Percentiles rank a stretch among this genome's conserved stretches.
Conservation (phyloP, 208 protist genomes). For the Angomonas deanei region DNA sequence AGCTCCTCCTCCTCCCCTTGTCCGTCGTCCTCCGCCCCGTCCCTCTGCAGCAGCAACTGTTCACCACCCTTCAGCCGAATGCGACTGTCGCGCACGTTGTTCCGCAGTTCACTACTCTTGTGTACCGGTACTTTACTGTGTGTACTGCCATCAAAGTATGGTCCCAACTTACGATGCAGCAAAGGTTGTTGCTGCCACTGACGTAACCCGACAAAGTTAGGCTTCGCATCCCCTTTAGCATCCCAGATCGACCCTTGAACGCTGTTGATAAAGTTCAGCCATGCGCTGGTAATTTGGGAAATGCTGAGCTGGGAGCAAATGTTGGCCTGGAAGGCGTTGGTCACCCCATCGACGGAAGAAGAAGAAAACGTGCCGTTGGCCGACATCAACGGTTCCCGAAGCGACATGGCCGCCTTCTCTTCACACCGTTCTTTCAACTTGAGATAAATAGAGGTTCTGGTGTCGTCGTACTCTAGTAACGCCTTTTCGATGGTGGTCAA, state of each 20-base stretch:
- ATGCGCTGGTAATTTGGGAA: slow-evolving; percentile 37
- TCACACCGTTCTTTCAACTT: too few relatives aligned
- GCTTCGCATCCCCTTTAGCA: slow-evolving; percentile 26
- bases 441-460: too few relatives aligned
- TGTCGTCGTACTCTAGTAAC: slow-evolving; percentile 7
- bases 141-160: slow-evolving; percentile 59
- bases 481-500: not conserved
- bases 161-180: slow-evolving; percentile 62
- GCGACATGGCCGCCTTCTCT: too few relatives aligned
- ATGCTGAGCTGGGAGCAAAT: slow-evolving; percentile 27
- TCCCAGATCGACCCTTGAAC: slow-evolving; percentile 76
- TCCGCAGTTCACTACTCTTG: slow-evolving; percentile 2
- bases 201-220: slow-evolving; percentile 46
- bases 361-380: slow-evolving; percentile 1
- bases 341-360: not conserved
- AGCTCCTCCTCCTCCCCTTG: slow-evolving; percentile 19
- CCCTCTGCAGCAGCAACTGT: slow-evolving; percentile 36
- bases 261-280: slow-evolving; percentile 46
- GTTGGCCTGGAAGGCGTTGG: slow-evolving; percentile 18
- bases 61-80: slow-evolving; percentile 55
- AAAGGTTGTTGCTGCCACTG: slow-evolving; percentile 65
- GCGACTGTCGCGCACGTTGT: not conserved
- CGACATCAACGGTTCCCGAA: too few relatives aligned
- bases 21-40: slow-evolving; percentile 26
- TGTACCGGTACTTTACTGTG: slow-evolving; percentile 40